phyloP scores from a whole-genome alignment of 495 filamentous ascomycete genomes.

The Haplographium delicatum region DNA sequence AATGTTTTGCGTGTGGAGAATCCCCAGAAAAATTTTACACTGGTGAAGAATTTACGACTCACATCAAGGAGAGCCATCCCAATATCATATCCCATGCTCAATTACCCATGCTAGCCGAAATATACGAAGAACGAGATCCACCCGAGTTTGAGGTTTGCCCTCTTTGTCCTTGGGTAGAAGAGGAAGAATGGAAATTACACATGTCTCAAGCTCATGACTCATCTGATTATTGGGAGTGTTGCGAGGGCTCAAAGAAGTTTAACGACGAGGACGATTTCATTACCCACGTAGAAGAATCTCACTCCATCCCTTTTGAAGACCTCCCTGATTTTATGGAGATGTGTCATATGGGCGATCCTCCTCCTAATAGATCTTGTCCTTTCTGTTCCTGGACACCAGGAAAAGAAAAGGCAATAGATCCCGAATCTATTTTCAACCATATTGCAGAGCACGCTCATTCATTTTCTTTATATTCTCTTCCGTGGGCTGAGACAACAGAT shows the following conservation, averaged over 20 bases:
- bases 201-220: too few relatives aligned
- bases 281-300: not conserved
- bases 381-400: too few relatives aligned
- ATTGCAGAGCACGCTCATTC: not conserved
- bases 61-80: not conserved
- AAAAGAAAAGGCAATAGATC: too few relatives aligned
- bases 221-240: too few relatives aligned
- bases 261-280: too few relatives aligned
- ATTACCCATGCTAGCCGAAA: not conserved
- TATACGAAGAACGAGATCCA: not conserved
- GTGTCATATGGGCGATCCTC: too few relatives aligned
- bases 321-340: too few relatives aligned
- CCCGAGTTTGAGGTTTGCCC: not conserved
- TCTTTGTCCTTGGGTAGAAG: not conserved
- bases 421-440: too few relatives aligned
- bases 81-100: not conserved
- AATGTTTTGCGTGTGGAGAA: not conserved
- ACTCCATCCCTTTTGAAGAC: too few relatives aligned
- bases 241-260: too few relatives aligned
- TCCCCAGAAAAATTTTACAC: not conserved
- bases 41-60: not conserved
- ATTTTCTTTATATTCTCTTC: slow-evolving; percentile 3
- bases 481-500: slow-evolving; percentile 1
- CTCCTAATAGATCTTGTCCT: too few relatives aligned
- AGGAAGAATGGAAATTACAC: not conserved